Base-by-base conservation (phyloP, 805 yeast species). In the Zygoascus tannicola region DNA sequence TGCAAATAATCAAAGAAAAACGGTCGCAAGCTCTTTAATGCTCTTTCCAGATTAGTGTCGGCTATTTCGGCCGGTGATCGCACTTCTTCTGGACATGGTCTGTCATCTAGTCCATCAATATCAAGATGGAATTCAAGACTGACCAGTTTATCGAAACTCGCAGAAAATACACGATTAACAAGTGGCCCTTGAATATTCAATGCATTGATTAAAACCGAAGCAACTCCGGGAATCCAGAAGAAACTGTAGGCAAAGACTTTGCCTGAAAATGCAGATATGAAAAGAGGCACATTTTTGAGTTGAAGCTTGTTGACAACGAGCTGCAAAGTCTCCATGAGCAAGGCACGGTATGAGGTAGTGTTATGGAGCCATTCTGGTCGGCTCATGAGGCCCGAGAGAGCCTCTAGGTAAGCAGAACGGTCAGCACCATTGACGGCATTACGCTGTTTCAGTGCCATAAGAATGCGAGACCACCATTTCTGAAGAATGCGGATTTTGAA, bases 241-340 rank as follows among this genome's bases (percentile, higher is more conserved):
- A 71, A 82, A 2, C 77, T 65, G 54, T 77, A 75, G 1, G 87
- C 87, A 57, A 82, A 72, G 3, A 78, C 71, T 54, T 82, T 81
- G 4, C 90, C 90, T 10, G 77, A 65, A 51, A 81, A 80, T 2
- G 86, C 85, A 19, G 76, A 68, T 18, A 74, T 60, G 4, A 81
- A 68, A n/a, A 77, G 59, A 0, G 84, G 69, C 8, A 78, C 64
- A 20, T 67, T 67, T 49, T 78, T 78, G 44, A 69, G 53, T 14
- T 32, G 63, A 45, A 78, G 62, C 50, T 72, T 70, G 41, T 63
- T 57, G 10, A 81, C 66, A 43, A 76, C 67, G 51, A 68, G 72
- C 40, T 71, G 73, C 43, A 79, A 60, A 1, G 90, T 80, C 33
- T 68, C 65, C n/a, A 66, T 56, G 21, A 82, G 62, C 19, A 62